A percentile compares a stretch with the other conserved stretches of the same genome.
These are phyloP conservation scores for Plasmodium falciparum DNA, from an alignment of 169 alveolate genomes.

Conservation along the genomic window DNA sequence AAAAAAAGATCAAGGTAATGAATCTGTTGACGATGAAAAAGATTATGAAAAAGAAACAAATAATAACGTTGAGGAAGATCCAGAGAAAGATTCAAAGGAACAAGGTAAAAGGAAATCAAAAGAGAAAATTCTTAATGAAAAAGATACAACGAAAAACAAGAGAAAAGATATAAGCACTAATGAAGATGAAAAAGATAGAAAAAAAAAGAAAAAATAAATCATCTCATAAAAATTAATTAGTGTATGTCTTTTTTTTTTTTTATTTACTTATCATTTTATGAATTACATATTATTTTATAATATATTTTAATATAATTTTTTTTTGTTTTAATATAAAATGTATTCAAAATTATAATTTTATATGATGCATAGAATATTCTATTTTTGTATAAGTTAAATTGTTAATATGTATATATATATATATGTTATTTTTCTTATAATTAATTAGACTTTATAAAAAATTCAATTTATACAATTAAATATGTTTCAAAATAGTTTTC, in stretches of 20 bases:
- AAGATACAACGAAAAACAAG: conserved; percentile 10
- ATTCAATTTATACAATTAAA: too few relatives aligned
- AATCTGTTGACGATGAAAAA: not conserved
- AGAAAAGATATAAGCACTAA: conserved; percentile 17
- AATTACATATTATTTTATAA: too few relatives aligned
- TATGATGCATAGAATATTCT: too few relatives aligned
- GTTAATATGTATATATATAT: too few relatives aligned
- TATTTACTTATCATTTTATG: not conserved
- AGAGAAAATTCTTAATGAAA: not conserved
- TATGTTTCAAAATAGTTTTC: too few relatives aligned
- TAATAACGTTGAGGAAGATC: not conserved
- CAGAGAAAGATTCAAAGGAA: not conserved
- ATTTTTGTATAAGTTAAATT: too few relatives aligned
- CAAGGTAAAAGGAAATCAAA: not conserved
- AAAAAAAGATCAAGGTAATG: conserved; percentile 12
- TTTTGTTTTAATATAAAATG: too few relatives aligned
- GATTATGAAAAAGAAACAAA: conserved; percentile 1
- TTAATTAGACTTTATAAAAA: too few relatives aligned
- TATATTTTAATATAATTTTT: too few relatives aligned
- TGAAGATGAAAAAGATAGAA: conserved; percentile 7
- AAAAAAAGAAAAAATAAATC: conserved; percentile 18
- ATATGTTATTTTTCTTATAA: too few relatives aligned
- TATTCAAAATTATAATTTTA: too few relatives aligned
- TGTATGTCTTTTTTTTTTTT: not conserved
- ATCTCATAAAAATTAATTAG: not conserved